Percentiles rank a stretch among this genome's conserved stretches.
phyloP scores from a whole-genome alignment of 1,284 basidiomycete species.

The Coniophora puteana region DNA sequence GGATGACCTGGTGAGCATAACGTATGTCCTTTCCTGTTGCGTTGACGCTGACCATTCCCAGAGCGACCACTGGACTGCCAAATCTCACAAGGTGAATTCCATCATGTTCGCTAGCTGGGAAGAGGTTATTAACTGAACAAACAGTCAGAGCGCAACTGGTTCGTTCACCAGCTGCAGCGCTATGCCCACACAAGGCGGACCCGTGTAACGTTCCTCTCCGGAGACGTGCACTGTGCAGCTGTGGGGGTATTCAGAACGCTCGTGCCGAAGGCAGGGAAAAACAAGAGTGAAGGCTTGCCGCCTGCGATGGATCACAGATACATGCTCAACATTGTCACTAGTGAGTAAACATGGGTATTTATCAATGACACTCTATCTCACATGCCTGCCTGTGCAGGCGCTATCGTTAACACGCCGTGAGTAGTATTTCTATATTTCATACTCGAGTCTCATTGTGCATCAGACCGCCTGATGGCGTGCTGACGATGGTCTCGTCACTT shows the following conservation, averaged over 20 bases:
- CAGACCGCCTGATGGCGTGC: slow-evolving; percentile 74
- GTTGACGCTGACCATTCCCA: slow-evolving; percentile 20
- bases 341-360: no score
- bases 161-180: slow-evolving; percentile 77
- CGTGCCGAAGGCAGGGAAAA: slow-evolving; percentile 26
- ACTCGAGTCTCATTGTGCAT: slow-evolving; percentile 10
- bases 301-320: slow-evolving; percentile 72
- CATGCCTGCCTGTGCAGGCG: slow-evolving; percentile 39
- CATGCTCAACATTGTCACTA: slow-evolving; percentile 82
- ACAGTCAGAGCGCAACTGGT: slow-evolving; percentile 87
- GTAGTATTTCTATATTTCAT: slow-evolving; percentile 24
- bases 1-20: slow-evolving; percentile 77
- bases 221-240: slow-evolving; percentile 89
- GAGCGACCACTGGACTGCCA: slow-evolving; percentile 91
- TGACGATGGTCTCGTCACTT: slow-evolving; percentile 78
- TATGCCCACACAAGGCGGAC: slow-evolving; percentile 59
- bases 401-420: slow-evolving; percentile 80
- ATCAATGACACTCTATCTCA: not conserved
- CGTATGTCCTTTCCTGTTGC: not conserved
- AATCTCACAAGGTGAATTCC: slow-evolving; percentile 63
- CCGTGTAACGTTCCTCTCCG: slow-evolving; percentile 82
- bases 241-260: slow-evolving; percentile 78
- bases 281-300: slow-evolving; percentile 41
- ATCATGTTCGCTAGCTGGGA: slow-evolving; percentile 2
- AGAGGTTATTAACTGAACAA: not conserved